phyloP scores from a whole-genome alignment of 371 early-diverging fungal genomes.

The Actinomucor elegans region DNA sequence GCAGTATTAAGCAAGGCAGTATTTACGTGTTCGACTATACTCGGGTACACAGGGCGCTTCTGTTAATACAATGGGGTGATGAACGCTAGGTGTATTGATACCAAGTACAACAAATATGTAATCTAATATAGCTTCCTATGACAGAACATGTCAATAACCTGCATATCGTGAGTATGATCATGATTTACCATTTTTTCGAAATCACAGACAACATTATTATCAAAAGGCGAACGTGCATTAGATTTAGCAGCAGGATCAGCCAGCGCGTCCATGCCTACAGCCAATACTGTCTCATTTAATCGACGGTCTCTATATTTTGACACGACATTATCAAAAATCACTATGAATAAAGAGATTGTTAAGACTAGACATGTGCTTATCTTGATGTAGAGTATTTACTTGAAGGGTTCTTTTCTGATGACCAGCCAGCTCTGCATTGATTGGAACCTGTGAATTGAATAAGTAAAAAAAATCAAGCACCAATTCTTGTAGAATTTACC shows the following conservation, averaged over 20 bases:
- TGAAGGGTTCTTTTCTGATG: slow-evolving; percentile 59
- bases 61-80: slow-evolving; percentile 85
- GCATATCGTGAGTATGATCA: too few species aligned
- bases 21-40: slow-evolving; percentile 70
- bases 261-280: slow-evolving; percentile 79
- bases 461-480: not conserved
- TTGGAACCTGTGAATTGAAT: slow-evolving; percentile 59
- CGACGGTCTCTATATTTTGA: slow-evolving; percentile 82
- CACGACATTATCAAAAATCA: slow-evolving; percentile 80
- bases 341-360: slow-evolving; percentile 47
- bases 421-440: slow-evolving; percentile 85
- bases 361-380: not conserved
- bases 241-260: slow-evolving; percentile 69
- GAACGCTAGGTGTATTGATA: slow-evolving; percentile 61
- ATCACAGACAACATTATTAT: slow-evolving; percentile 67
- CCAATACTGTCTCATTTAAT: slow-evolving; percentile 51
- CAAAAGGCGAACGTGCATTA: slow-evolving; percentile 76
- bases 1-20: too few species aligned
- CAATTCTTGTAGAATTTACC: slow-evolving; percentile 24
- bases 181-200: slow-evolving; percentile 70
- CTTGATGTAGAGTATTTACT: slow-evolving; percentile 43
- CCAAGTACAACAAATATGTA: slow-evolving; percentile 84
- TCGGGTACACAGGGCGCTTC: slow-evolving; percentile 80
- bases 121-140: slow-evolving; percentile 78
- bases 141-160: too few species aligned